Base-by-base conservation (phyloP, 1,284 basidiomycete species). In the Trametes sp. region DNA sequence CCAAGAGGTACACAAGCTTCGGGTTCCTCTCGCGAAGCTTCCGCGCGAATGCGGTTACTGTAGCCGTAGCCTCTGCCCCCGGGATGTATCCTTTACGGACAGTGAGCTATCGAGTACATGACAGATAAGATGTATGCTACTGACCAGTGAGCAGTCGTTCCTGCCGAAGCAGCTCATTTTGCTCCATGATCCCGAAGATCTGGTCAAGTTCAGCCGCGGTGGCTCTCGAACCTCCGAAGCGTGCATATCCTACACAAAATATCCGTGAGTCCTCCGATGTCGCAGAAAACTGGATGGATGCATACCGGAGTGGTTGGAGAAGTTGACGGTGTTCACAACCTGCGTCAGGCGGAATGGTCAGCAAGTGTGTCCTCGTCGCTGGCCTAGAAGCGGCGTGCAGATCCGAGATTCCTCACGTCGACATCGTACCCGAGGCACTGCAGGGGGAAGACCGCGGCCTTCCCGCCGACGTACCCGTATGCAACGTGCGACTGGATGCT, bases 401-500 rank as follows among this genome's bases (percentile, higher is more conserved):
- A 44, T 59, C 62, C 49, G 48, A 56, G 49, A 56, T 61, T 55
- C 42, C 83, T 86, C 86, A 94, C 95, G 80, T 99, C 97, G 44
- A 98, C 96, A 69, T 99, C 96, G 79, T 93, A 98, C 26, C 96
- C 97, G 48, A 98, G 85, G 63, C 94, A 90, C 77, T 98, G 96
- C 16, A 98, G 84, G 0, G 97, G 96, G 73, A 99, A 98, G 0
- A 95, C 92, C 0, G 97, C 97, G 2, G 96, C 94, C 84, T 96
- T 96, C 71, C 86, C 86, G 71, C 96, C 96, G n/a, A 98, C 97
- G 74, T 97, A 98, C 59, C 97, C 97, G 68, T 90, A 95, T 2
- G 93, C 88, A 61, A 98, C 97, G 72, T 99, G 97, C 0, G 93
- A 95, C 74, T 98, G 97, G 51, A 98, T 87, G 74, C 90, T 92